Evolutionary conservation across 2,329 filamentous ascomycete species (phyloP), one percentile per base, ranked within the genome.

Genomic region (Pseudogymnoascus sp.): DNA sequence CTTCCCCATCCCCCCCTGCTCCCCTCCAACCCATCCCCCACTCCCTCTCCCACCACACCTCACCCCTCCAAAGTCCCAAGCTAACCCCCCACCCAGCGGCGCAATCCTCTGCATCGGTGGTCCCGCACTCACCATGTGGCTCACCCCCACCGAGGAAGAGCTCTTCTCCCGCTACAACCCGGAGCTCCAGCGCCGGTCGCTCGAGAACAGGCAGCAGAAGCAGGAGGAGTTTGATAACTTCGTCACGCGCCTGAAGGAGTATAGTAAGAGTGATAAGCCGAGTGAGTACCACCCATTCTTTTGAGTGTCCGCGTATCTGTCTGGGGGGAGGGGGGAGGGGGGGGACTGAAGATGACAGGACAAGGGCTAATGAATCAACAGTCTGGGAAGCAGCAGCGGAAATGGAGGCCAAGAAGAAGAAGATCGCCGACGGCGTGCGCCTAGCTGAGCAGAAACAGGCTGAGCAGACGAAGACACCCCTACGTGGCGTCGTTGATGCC

Each of bases 121-220:
- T 3, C 94, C 94, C 23, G 88, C 89, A 14, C 78, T 97, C 62
- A 89, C 93, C 47, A 84, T 87, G 77, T 96, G 86, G 75, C 78
- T 95, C 56, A 84, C 84, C 53, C 94, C 94, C 1, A 88, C 89
- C 11, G 92, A 97, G 70, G 94, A 97, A 76, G 92, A 97, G 77
- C 82, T 99, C 44, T 92, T 95, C 80, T 81, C 91, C 78, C 86
- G 83, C 76, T 97, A 97, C 79, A 97, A 93, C 75, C 93, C 93
- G 0, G 94, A 97, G 35, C 83, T 99, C n/a, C 90, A 94, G 73
- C 90, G 90, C 75, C 85, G 89, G 72, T 92, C 90, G 66, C 78
- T 96, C n/a, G 92, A 92, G 75, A 84, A 87, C 64, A 84, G 91
- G 16, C 81, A 88, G 64, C 85, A 89, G 73, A 84, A 84, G 65